Percentiles rank a stretch among this genome's conserved stretches.
Evolutionary conservation across 345 rosid genomes (phyloP).

Genomic region (Physaria fendleri): DNA sequence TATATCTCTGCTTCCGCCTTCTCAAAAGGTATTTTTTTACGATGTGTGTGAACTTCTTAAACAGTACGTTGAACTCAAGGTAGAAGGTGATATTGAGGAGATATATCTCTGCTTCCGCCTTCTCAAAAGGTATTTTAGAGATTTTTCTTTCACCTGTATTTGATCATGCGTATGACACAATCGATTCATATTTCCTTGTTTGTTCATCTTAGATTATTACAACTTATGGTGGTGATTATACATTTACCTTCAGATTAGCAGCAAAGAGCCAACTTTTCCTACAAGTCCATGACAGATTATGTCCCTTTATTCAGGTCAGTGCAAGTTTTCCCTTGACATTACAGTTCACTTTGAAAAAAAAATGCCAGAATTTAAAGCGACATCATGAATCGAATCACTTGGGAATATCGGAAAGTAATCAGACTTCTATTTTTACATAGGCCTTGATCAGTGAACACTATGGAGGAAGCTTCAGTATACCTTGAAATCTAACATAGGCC

Average conservation of each 20-base stretch:
- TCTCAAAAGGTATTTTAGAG: constrained; percentile 52
- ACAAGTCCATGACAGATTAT: constrained; percentile 42
- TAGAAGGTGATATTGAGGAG: constrained; percentile 74
- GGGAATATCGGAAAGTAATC: not conserved
- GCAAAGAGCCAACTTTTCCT: constrained; percentile 41
- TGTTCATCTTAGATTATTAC: constrained; percentile 1
- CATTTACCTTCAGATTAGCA: constrained; percentile 42
- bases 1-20: constrained; percentile 64
- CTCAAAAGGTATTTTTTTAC: constrained; percentile 53
- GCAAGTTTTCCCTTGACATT: not conserved
- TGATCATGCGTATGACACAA: not conserved
- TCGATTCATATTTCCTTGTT: not conserved
- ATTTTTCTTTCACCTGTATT: not conserved
- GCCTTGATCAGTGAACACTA: constrained; percentile 56
- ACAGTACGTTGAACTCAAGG: constrained; percentile 59
- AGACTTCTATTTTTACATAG: constrained; percentile 26
- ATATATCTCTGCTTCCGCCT: constrained; percentile 65
- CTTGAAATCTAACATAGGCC: constrained; percentile 44
- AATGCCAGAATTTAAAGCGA: not conserved
- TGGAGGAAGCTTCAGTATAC: constrained; percentile 60
- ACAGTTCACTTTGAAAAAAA: not conserved
- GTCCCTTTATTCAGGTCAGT: constrained; percentile 63
- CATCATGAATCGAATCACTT: not conserved
- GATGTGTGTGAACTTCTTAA: constrained; percentile 54
- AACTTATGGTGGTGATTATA: not conserved